Base-by-base conservation (phyloP, 306 rosid species). In the Glycine tomentella region DNA sequence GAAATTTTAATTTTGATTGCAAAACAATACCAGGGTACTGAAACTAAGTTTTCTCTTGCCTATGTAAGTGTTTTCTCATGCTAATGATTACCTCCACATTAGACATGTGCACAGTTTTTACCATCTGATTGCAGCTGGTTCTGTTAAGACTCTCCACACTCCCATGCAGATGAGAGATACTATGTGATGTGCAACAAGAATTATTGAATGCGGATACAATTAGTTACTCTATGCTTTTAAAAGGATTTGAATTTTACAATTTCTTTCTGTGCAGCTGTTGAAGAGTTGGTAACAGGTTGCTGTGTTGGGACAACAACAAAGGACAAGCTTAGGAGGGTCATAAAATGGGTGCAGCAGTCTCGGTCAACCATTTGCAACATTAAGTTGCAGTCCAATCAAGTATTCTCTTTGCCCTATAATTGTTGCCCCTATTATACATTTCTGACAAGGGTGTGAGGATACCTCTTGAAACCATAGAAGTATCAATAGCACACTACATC, bases 331-430 rank as follows among this genome's bases (percentile, higher is more conserved):
- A 83, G 79, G 68, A 91, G 86, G 86, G 92, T 94, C 36, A 78
- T 90, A 40, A 83, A 81, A 56, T 94, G 98, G 98, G 91, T 87
- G 86, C 91, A 85, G 80, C 84, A 75, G 81, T 69, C 87, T 74
- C 83, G 83, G 44, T 85, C 85, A 69, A 25, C 81, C 69, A 36
- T 87, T 53, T 83, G 75, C 79, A 82, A 81, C 78, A 79, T 79
- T 62, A 84, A 77, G 56, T 70, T 77, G 71, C 80, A 72, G 14
- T 17, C 81, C 46, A 11, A 79, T 82, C 82, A 71, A 77, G 97
- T 90, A 88, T 34, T 58, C 46, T 55, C 74, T 40, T 72, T 80
- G 8, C 85, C 68, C 74, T 55, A 25, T 48, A 61, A 34, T 51
- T 7, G 15, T 82, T 79, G 49, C 61, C 38, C 68, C 34, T 11